Evolutionary conservation across 192 early-diverging fungal species (phyloP), one percentile per base, ranked within the genome.

Genomic region (Podila verticillata): DNA sequence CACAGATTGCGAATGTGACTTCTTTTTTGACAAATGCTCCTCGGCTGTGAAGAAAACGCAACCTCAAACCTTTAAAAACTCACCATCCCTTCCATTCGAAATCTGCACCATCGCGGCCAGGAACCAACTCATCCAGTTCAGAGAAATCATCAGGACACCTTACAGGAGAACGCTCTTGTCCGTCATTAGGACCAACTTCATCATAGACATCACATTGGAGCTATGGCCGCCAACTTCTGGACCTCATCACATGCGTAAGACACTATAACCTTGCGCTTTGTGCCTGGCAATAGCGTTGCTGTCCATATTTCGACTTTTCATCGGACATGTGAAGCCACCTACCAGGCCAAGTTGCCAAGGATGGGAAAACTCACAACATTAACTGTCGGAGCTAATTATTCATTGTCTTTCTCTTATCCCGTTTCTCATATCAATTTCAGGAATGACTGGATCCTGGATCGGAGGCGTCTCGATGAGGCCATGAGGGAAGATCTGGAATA

Each of bases 221-320:
- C 34, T 54, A 92, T 93, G 91, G 89, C 91, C 0, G 91, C 91
- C 39, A 92, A 93, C 78, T 93, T 90, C 77, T 92, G 91, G 91
- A 84, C 88, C 48, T 93, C 92, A 7, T 84, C 92, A 48, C 91
- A 93, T 80, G 66, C 77, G 91, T 93, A 88, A 66, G 71, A 44
- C 2, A 54, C 31, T 15, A 29, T 24, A 29, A 36, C 51, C 8
- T 10, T 48, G 22, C 9, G 48, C 20, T 36, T 35, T 30, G 39
- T 17, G 12, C 39, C 39, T 44, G 39, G 3, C 34, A 44, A 64
- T 32, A 54, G 22, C 31, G 22, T 2, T 44, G 39, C 15, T 7
- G 13, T 1, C 39, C 17, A 44, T 15, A 44, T 44, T 2, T 44
- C 36, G 12, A 44, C n/a, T 54, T 54, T 48, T 24, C 20, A 51